Conservation (phyloP, 2,329 filamentous ascomycete genomes). For the Colletotrichum melonis region DNA sequence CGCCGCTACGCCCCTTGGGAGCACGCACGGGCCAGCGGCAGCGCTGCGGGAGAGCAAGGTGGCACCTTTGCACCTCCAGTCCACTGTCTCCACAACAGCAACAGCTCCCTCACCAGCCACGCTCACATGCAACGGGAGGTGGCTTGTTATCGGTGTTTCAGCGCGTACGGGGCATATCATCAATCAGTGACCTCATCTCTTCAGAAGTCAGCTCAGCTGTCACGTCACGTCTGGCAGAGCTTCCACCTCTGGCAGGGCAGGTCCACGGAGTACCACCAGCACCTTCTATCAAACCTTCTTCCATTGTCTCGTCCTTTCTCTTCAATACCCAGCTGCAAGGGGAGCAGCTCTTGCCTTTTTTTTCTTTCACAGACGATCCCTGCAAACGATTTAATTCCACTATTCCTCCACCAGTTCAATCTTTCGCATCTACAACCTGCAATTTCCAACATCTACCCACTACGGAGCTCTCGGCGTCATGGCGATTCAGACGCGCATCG, state of each 20-base stretch:
- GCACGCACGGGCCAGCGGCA: constrained; percentile 20
- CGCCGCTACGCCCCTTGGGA: constrained; percentile 29
- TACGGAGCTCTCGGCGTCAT: constrained; percentile 37
- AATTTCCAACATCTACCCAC: not conserved
- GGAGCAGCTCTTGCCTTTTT: constrained; percentile 28
- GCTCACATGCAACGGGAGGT: constrained; percentile 9
- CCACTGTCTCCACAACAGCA: not conserved
- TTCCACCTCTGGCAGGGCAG: constrained; percentile 26
- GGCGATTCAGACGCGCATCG: constrained; percentile 46
- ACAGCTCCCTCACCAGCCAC: constrained; percentile 6
- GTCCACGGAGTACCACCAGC: constrained; percentile 2
- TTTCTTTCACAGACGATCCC: not conserved
- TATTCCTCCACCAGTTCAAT: not conserved
- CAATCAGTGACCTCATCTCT: constrained; percentile 35
- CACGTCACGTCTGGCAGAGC: constrained; percentile 25
- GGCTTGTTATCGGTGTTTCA: constrained; percentile 33
- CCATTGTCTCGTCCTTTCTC: not conserved
- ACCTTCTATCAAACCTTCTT: constrained; percentile 12
- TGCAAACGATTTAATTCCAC: not conserved
- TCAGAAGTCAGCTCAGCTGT: constrained; percentile 11
- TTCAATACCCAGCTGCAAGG: not conserved
- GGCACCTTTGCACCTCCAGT: not conserved
- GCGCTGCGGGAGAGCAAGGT: not conserved
- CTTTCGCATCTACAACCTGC: not conserved
- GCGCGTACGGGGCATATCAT: constrained; percentile 23